Evolutionary conservation across 1,139 yeast genomes (phyloP), one percentile per base, ranked within the genome.

Genomic region (Yamadazyma oceani): DNA sequence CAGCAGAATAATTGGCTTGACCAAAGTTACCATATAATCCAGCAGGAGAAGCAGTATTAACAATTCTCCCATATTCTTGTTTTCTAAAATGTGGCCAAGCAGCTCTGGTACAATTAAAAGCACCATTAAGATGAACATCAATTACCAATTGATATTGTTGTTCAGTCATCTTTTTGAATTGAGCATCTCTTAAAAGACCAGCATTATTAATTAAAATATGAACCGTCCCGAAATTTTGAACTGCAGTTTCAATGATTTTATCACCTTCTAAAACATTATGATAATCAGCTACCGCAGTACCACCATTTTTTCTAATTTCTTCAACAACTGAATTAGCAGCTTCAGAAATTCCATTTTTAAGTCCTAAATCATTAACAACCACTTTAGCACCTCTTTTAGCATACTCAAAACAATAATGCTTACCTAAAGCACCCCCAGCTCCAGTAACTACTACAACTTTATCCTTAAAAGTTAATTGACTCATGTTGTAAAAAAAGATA

Each of bases 1-100:
- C 97, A 31, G 96, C 94, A 2, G 96, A 82, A 67, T 92, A 92
- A 69, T 92, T 92, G 34, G 96, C 80, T 66, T 92, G 98, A 39
- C 98, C 98, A 66, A 89, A 92, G 69, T 89, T 89, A 50, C 98
- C 98, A 60, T 85, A 92, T 49, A 92, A 73, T 26, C 97, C 97
- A 34, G 97, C 97, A 19, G 97, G 97, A 5, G 97, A 89, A 32
- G 96, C 82, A 15, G 97, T 90, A 73, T 88, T 90, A 55, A 92
- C 67, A 53, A 92, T 76, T 55, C 97, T 76, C 49, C 98, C 98
- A 58, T 70, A 92, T 46, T 78, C 77, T 64, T 92, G 97, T 53
- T 85, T 69, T 57, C 80, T 80, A 71, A 92, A 79, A 59, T 85
- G 73, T 17, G 95, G 92, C 97, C 97, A 92, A 32, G 96, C 96